Evolutionary conservation across 305 asterid genomes (phyloP), one percentile per base, ranked within the genome.

Genomic region (Stenogyne calaminthoides): DNA sequence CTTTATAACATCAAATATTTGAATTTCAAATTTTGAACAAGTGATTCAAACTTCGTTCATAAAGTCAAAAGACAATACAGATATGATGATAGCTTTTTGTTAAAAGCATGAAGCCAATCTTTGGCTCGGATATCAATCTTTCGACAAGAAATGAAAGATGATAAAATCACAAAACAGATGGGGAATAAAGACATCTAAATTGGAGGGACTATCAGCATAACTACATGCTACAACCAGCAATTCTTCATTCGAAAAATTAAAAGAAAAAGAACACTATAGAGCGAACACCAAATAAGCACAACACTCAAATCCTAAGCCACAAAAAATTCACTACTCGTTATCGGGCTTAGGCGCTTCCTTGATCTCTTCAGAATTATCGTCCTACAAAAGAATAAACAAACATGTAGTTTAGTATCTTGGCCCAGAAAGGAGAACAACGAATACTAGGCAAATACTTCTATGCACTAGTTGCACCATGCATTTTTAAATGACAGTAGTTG

Each of bases 331-430:
- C 84, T 84, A 71, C 77, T 84, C 83, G 37, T 77, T 74, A 6
- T 78, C 89, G 18, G 78, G 80, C 80, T 82, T 85, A 25, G 87
- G 74, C 8, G 89, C 82, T 80, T 82, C 89, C 79, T 85, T 85
- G 78, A 80, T 82, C 72, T 85, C 89, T 80, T 85, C 89, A 20
- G 85, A 70, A 29, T 72, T 70, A 74, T 84, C 89, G 57, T 82
- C 89, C 89, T 85, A 76, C 71, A 72, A 40, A 59, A 58, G 73
- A 76, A 58, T 34, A 40, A 52, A 52, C 15, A 57, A 51, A 47
- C 44, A 69, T 15, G 65, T 39, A 1, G 0, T 73, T 70, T 16
- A 70, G 47, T 46, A 56, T 46, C 22, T 49, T 7, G 7, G 5
- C 0, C 42, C 64, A 11, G 7, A 20, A 19, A 34, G 18, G 19